phyloP scores from a whole-genome alignment of 176 grass and related monocot genomes.

The Hsuehochloa calcarea region DNA sequence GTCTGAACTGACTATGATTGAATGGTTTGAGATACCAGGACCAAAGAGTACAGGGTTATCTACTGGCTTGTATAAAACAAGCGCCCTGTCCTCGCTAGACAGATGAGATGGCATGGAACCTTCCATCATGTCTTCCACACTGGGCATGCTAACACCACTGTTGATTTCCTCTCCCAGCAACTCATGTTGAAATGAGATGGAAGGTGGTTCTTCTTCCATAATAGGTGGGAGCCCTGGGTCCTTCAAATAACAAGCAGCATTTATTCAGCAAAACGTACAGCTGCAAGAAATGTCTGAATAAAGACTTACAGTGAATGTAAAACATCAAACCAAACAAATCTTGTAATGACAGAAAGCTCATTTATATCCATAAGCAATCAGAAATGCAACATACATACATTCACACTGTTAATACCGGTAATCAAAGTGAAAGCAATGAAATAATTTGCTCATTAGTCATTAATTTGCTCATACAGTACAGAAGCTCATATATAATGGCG shows the following conservation, averaged over 20 bases:
- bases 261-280: slow-evolving; percentile 24
- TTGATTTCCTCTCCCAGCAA: slow-evolving; percentile 32
- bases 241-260: slow-evolving; percentile 40
- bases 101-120: slow-evolving; percentile 23
- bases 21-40: slow-evolving; percentile 44
- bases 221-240: slow-evolving; percentile 53
- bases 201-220: slow-evolving; percentile 48
- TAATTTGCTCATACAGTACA: not conserved
- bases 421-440: slow-evolving; percentile 3
- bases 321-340: slow-evolving; percentile 23
- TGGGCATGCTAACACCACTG: slow-evolving; percentile 20
- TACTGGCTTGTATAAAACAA: slow-evolving; percentile 72
- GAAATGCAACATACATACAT: not conserved
- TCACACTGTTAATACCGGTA: not conserved
- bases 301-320: not conserved
- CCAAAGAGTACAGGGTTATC: slow-evolving; percentile 23
- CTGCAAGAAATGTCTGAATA: not conserved
- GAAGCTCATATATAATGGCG: not conserved
- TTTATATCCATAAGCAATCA: not conserved
- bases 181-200: slow-evolving; percentile 26
- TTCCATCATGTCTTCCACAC: slow-evolving; percentile 38
- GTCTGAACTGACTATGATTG: slow-evolving; percentile 69
- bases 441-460: not conserved
- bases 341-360: not conserved
- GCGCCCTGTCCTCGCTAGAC: slow-evolving; percentile 48